These are phyloP conservation scores for Phytophthora idaei DNA, from an alignment of 352 stramenopile species.

Conservation along the genomic window DNA sequence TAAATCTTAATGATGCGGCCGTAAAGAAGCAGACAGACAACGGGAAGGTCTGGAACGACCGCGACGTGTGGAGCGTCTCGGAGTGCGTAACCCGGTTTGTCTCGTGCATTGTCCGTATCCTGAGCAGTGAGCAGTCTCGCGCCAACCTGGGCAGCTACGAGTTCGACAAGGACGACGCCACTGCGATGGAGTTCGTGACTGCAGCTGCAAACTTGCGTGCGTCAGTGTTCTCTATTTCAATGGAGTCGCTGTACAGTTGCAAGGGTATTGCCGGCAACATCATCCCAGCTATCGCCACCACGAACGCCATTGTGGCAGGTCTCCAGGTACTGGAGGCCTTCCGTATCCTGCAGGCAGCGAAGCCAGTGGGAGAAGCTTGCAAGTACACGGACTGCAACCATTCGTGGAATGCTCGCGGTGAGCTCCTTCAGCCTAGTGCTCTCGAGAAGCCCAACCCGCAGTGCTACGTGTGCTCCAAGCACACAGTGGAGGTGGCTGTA, in stretches of 20 bases:
- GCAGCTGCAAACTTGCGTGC: conserved; percentile 97
- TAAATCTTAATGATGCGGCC: conserved; percentile 34
- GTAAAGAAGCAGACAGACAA: conserved; percentile 34
- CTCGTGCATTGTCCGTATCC: conserved; percentile 62
- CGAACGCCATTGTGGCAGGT: conserved; percentile 99
- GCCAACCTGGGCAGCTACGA: conserved; percentile 75
- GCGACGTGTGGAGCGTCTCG: conserved; percentile 85
- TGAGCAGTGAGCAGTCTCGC: conserved; percentile 60
- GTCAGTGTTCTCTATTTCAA: conserved; percentile 79
- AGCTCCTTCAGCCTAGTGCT: conserved; percentile 91
- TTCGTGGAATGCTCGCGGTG: conserved; percentile 89
- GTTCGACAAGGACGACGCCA: conserved; percentile 98
- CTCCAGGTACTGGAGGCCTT: conserved; percentile 90
- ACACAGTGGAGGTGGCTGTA: conserved; percentile 90
- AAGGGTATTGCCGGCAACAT: conserved; percentile 99
- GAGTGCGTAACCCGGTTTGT: conserved; percentile 92
- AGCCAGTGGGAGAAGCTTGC: conserved; percentile 78
- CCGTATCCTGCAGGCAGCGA: conserved; percentile 71
- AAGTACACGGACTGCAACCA: conserved; percentile 96
- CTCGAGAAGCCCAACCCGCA: conserved; percentile 92
- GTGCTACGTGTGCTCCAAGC: conserved; percentile 97
- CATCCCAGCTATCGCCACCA: conserved; percentile 99
- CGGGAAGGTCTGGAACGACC: conserved; percentile 71
- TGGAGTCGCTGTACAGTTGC: conserved; percentile 89
- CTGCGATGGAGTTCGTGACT: conserved; percentile 98